These are phyloP conservation scores for Quercus wislizeni DNA, from an alignment of 306 rosid genomes.

Conservation along the genomic window DNA sequence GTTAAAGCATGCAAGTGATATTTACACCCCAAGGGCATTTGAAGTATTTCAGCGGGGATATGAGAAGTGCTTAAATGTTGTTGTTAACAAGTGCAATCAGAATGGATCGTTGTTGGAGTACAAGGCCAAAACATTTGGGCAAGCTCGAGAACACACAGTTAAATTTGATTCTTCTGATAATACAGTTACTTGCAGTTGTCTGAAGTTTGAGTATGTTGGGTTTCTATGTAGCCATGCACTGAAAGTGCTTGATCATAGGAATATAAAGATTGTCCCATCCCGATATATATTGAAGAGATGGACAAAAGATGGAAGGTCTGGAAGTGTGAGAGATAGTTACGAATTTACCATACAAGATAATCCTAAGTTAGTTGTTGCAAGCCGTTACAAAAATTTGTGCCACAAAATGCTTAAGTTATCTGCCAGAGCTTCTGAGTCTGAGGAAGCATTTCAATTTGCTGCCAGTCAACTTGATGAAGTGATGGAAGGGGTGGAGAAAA, in stretches of 20 bases:
- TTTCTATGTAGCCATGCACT: conserved; percentile 65
- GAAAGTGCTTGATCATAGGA: conserved; percentile 60
- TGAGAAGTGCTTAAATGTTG: conserved; percentile 54
- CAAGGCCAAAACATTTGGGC: conserved; percentile 49
- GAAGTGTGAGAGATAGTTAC: conserved; percentile 25
- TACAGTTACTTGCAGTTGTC: conserved; percentile 56
- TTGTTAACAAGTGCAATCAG: conserved; percentile 40
- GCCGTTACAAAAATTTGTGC: conserved; percentile 56
- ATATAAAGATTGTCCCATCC: conserved; percentile 59
- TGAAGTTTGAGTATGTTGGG: conserved; percentile 59
- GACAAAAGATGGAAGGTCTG: conserved; percentile 52
- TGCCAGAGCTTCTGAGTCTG: conserved; percentile 59
- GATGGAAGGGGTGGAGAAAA: conserved; percentile 62
- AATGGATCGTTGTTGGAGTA: conserved; percentile 47
- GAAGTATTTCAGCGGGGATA: conserved; percentile 62
- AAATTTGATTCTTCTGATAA: conserved; percentile 44
- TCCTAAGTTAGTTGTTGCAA: conserved; percentile 39
- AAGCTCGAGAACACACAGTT: conserved; percentile 40
- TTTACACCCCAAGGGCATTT: conserved; percentile 62
- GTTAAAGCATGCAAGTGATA: conserved; percentile 47
- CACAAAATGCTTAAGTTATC: conserved; percentile 47
- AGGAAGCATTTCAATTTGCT: conserved; percentile 53
- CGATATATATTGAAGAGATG: conserved; percentile 58
- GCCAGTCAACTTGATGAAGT: conserved; percentile 46
- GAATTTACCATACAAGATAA: conserved; percentile 31